Evolutionary conservation across 192 early-diverging fungal genomes (phyloP).

Genomic region (Backusella australiensis): DNA sequence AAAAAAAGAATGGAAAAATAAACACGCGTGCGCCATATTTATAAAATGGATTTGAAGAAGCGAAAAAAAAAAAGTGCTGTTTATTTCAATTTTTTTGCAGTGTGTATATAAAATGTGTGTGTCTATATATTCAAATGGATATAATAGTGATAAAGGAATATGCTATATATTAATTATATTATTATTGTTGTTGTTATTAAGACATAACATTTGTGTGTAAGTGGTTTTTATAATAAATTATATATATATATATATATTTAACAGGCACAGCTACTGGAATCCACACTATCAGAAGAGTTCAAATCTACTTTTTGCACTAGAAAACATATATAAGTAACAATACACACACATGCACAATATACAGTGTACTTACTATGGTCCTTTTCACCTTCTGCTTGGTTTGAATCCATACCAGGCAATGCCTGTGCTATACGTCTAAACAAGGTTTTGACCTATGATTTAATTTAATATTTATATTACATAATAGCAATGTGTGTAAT

Average conservation of each 20-base stretch:
- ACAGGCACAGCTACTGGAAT: conserved; percentile 31
- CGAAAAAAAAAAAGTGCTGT: no score
- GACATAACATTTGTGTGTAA: no score
- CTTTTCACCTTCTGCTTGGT: conserved; percentile 45
- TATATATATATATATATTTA: conserved; percentile 2
- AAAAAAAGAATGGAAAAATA: background rate
- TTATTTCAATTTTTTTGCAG: no score
- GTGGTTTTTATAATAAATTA: no score
- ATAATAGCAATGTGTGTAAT: background rate
- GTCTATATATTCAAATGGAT: no score
- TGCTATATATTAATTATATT: no score
- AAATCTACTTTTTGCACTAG: conserved; percentile 37
- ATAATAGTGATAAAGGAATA: no score
- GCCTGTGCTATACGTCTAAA: conserved; percentile 97
- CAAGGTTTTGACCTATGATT: conserved; percentile 73
- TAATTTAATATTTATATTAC: background rate
- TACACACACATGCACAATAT: background rate
- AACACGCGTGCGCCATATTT: background rate
- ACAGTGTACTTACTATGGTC: conserved; percentile 16
- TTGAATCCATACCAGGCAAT: conserved; percentile 77
- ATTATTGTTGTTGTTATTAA: no score
- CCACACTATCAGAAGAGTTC: conserved; percentile 21
- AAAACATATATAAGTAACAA: background rate
- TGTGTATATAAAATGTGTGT: no score
- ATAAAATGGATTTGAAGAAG: no score